Base-by-base conservation (phyloP, 73 alveolate genomes). In the Diophrys sp. region DNA sequence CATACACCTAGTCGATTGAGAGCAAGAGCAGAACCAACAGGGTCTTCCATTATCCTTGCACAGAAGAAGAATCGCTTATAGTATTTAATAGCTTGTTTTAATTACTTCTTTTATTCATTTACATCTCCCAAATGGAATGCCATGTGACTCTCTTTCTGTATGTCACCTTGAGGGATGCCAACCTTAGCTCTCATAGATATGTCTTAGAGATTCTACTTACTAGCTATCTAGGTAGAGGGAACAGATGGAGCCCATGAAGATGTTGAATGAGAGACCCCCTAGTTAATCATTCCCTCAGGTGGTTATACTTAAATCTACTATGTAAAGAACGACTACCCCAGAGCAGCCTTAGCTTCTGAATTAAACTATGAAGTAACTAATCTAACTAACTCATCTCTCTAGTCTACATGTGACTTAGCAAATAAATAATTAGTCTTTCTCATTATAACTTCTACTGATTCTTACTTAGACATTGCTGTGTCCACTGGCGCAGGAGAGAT, bases 171-270 rank as follows among this genome's bases (percentile, higher is more conserved):
- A 84, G 94, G 88, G 71, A 97, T 95, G 34, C 99, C 99, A 31
- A 98, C 98, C 83, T 96, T 91, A 0, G 99, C 99, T 78, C 99
- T 92, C 79, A 96, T 91, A 66, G 90, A 75, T 79, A 97, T 91
- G 82, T 97, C 99, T 85, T 96, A 88, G 70, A 97, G 84, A 82
- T 91, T 85, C 76, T 79, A 77, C 79, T 80, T 89, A 55, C 88
- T 82, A 75, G 92, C 91, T 33, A 72, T 85, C 25, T 79, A 81
- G 14, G 85, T 90, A 0, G 94, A 83, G 25, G 99, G 99, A 62
- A 97, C 90, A 29, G 99, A 96, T 71, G 99, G 99, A 31, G 99
- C 99, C 96, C 98, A 97, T 30, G 98, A 98, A 72, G 62, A 11
- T 44, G 5, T 5, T 5, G 93, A 89, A 26, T 98, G 96, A 75